Evolutionary conservation across 2,329 filamentous ascomycete species (phyloP), one percentile per base, ranked within the genome.

Genomic region (Fusarium paranaense): DNA sequence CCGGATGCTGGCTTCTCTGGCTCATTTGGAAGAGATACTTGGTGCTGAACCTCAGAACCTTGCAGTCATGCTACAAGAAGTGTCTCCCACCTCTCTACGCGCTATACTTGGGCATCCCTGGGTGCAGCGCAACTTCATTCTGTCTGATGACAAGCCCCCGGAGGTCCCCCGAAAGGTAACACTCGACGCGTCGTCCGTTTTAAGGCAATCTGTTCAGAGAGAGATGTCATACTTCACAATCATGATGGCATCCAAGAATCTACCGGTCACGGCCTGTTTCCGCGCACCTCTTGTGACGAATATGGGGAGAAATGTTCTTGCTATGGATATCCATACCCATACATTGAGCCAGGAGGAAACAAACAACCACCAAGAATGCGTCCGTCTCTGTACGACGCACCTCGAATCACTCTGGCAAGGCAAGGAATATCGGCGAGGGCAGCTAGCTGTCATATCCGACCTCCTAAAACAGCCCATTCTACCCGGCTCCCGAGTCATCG

Each of bases 371-470:
- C 54, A 61, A 25, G 18, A 54, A 8, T 64, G 56, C 14, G 2
- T 65, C 25, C 57, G 65, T 20, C 18, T 71, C 4, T 71, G 65
- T 25, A 71, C 65, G 0, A 60, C 65, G 18, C 62, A 71, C 32
- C 62, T 69, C 3, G 65, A 71, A 27, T 71, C 69, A 3, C 65
- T 71, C 18, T 54, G 9, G 14, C 6, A 30, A 38, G 62, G 69
- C 5, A 60, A 65, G 33, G 11, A 5, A 3, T 47, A 58, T 30
- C 69, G 62, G 4, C 40, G 38, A 14, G 38, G 62, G 14, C 56
- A 70, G 32, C 35, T 70, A 4, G 47, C 32, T 9, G 35, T 58
- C n/a, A 62, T 70, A 16, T 63, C 68, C 0, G 56, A 57, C n/a
- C 14, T 70, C 4, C 20, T 70, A 6, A 67, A 64, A 27, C 7